These are phyloP conservation scores for Zasmidium cellare DNA, from an alignment of 2,329 filamentous ascomycete species.

Conservation along the genomic window DNA sequence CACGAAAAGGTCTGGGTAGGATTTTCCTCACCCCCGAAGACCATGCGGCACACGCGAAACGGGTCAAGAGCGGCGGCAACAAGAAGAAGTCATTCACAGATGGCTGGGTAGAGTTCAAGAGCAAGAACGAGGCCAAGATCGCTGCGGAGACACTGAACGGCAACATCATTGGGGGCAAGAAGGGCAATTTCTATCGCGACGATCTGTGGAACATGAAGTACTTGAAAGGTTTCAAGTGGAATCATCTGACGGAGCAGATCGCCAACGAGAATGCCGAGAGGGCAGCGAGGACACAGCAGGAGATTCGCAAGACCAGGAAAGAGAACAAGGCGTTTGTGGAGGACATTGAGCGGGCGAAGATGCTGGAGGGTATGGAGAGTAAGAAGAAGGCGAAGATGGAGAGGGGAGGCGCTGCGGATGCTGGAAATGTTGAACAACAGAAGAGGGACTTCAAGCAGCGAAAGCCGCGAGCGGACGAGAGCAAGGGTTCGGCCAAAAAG, in stretches of 20 bases:
- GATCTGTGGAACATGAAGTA: constrained; percentile 86
- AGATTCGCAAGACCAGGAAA: constrained; percentile 71
- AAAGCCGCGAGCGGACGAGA: constrained; percentile 20
- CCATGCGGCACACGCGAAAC: constrained; percentile 62
- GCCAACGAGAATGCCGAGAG: constrained; percentile 79
- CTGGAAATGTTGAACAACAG: constrained; percentile 18
- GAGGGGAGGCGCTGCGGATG: constrained; percentile 27
- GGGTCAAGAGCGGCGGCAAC: constrained; percentile 73
- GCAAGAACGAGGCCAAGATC: constrained; percentile 75
- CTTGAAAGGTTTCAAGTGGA: constrained; percentile 82
- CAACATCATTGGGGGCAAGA: constrained; percentile 77
- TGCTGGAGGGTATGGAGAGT: constrained; percentile 67
- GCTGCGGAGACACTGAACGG: constrained; percentile 76
- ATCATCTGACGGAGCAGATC: constrained; percentile 70
- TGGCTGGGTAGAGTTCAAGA: constrained; percentile 81
- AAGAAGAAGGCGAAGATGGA: constrained; percentile 58
- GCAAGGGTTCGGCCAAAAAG: constrained; percentile 6
- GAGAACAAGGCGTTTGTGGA: constrained; percentile 81
- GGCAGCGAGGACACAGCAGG: constrained; percentile 71
- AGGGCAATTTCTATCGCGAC: constrained; percentile 78
- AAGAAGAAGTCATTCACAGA: constrained; percentile 81
- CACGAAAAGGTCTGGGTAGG: constrained; percentile 64
- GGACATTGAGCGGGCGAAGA: constrained; percentile 78
- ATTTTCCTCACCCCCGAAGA: constrained; percentile 80
- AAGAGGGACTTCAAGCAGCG: constrained; percentile 65